These are phyloP conservation scores for Dioszegia crocea DNA, from an alignment of 768 basidiomycete genomes.

Conservation along the genomic window DNA sequence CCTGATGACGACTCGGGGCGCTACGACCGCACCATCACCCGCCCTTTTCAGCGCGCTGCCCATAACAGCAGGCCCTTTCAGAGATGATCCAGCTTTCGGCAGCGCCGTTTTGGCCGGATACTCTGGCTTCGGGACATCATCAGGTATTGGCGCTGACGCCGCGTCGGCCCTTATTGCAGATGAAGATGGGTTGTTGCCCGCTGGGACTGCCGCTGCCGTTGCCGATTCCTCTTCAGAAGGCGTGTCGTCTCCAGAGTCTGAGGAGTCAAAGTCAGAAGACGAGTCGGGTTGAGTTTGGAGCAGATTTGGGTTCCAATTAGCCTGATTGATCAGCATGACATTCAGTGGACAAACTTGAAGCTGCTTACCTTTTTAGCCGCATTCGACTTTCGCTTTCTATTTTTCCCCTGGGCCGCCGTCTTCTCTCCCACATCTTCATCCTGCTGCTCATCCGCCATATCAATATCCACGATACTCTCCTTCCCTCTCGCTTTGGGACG, in stretches of 20 bases:
- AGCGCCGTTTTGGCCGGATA: background rate
- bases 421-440: background rate
- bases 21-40: constrained; percentile 59
- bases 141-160: too few species aligned
- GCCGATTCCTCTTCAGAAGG: constrained; percentile 3
- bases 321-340: constrained; percentile 12
- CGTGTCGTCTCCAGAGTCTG: constrained; percentile 33
- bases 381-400: constrained; percentile 9
- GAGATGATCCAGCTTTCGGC: background rate
- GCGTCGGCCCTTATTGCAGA: too few species aligned
- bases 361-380: constrained; percentile 11
- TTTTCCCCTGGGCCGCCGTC: background rate
- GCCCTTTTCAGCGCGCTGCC: constrained; percentile 58
- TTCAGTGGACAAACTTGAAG: background rate
- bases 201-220: background rate
- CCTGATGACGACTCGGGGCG: constrained; percentile 54
- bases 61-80: background rate
- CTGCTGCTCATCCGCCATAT: background rate
- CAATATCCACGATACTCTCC: constrained; percentile 28
- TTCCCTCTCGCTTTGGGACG: constrained; percentile 32
- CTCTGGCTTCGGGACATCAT: background rate
- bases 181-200: too few species aligned
- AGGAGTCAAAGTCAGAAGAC: constrained; percentile 35
- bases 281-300: constrained; percentile 30
- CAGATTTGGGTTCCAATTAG: constrained; percentile 28